A percentile compares a stretch with the other conserved stretches of the same genome.
phyloP scores from a whole-genome alignment of 768 basidiomycete genomes.

The Pleurotus tuber-regium region DNA sequence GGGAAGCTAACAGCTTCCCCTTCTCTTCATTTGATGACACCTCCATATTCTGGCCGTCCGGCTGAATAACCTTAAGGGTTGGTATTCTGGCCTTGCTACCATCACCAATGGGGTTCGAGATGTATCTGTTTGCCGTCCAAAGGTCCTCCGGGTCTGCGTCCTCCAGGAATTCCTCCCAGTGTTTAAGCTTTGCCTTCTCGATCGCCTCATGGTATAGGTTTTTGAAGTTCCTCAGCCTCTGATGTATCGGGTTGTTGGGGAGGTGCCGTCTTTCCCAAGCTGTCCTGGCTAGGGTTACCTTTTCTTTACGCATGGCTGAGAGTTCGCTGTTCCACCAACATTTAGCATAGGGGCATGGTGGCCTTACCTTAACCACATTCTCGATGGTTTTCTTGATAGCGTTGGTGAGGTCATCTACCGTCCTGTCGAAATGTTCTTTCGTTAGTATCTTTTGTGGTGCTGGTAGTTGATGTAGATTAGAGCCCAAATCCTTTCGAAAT shows the following conservation, averaged over 20 bases:
- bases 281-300: not conserved
- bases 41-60: not conserved
- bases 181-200: slow-evolving; percentile 10
- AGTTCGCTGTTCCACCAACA: slow-evolving; percentile 22
- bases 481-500: slow-evolving; percentile 14
- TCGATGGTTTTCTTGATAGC: slow-evolving; percentile 13
- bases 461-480: not conserved
- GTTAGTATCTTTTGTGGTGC: not conserved
- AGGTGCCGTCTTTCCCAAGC: not conserved
- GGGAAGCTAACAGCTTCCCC: not conserved
- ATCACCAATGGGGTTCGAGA: slow-evolving; percentile 10
- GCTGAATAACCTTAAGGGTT: slow-evolving; percentile 5
- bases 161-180: slow-evolving; percentile 18
- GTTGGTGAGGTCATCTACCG: not conserved
- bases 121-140: slow-evolving; percentile 15
- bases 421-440: not conserved
- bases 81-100: slow-evolving; percentile 10
- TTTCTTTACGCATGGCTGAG: not conserved
- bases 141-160: not conserved
- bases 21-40: slow-evolving; percentile 9
- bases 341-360: slow-evolving; percentile 16
- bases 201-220: slow-evolving; percentile 7
- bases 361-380: slow-evolving; percentile 6
- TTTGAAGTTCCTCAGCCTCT: not conserved
- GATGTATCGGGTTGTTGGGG: slow-evolving; percentile 8